Conservation (phyloP, 2,329 filamentous ascomycete species). For the Colletotrichum gloeosporioides region DNA sequence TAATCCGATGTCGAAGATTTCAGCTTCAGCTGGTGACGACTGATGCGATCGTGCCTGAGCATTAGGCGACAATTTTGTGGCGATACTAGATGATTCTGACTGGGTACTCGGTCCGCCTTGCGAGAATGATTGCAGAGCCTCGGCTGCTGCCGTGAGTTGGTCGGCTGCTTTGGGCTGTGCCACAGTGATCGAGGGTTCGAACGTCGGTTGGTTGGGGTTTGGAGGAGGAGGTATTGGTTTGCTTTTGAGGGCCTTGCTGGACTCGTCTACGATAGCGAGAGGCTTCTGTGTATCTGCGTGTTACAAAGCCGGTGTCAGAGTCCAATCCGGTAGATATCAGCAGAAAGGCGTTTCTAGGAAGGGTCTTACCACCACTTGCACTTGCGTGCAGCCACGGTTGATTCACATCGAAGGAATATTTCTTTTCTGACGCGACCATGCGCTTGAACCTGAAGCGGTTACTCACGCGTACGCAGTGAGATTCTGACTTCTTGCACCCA, state of each 20-base stretch:
- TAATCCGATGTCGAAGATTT: not conserved
- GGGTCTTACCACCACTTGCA: not conserved
- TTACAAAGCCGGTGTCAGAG: not conserved
- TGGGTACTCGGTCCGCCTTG: not conserved
- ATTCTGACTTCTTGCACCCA: not conserved
- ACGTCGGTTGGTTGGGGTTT: not conserved
- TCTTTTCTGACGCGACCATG: not conserved
- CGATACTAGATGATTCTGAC: not conserved
- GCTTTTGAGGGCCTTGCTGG: not conserved
- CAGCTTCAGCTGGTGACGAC: not conserved
- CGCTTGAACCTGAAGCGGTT: constrained; percentile 6
- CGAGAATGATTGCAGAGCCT: not conserved
- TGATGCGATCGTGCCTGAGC: not conserved
- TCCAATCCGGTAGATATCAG: not conserved
- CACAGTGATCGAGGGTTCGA: not conserved
- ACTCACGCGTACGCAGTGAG: not conserved
- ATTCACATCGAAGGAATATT: not conserved
- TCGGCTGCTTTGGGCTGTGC: not conserved
- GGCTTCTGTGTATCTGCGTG: not conserved
- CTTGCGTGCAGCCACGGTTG: not conserved
- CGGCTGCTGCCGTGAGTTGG: not conserved
- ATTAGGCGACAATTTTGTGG: not conserved
- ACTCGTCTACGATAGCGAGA: not conserved
- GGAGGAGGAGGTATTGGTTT: not conserved
- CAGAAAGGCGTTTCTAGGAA: not conserved